These are phyloP conservation scores for Phaeotremella skinneri DNA, from an alignment of 768 basidiomycete species.

Conservation along the genomic window DNA sequence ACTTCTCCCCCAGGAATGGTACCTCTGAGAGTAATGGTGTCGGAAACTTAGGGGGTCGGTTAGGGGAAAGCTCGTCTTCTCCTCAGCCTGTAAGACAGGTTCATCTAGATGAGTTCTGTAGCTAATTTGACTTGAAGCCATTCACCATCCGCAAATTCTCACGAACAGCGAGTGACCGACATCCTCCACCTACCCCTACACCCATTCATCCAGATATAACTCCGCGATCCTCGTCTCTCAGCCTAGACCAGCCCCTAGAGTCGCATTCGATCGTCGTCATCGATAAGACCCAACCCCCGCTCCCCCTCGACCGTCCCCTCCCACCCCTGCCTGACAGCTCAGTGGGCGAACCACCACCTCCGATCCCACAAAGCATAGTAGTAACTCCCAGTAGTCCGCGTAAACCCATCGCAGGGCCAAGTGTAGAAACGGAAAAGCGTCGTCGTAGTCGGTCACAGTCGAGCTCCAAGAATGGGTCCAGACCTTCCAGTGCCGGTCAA, in stretches of 20 bases:
- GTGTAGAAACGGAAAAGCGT: constrained; percentile 6
- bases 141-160: constrained; percentile 24
- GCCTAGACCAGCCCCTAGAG: neutral
- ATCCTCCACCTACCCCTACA: constrained; percentile 10
- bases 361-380: constrained; percentile 29
- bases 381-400: constrained; percentile 46
- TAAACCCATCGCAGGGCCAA: constrained; percentile 10
- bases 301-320: constrained; percentile 24
- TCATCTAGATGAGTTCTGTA: too few relatives aligned
- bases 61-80: neutral
- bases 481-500: neutral
- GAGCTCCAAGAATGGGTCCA: constrained; percentile 7
- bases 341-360: constrained; percentile 13
- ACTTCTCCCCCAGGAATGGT: constrained; percentile 16
- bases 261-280: neutral
- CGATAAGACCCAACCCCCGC: constrained; percentile 24
- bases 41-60: neutral
- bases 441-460: neutral
- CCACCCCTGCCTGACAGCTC: constrained; percentile 26
- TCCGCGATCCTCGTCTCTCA: neutral
- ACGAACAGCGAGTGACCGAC: constrained; percentile 31
- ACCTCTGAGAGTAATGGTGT: neutral
- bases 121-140: neutral
- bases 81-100: neutral
- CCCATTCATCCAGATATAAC: neutral